A percentile compares a stretch with the other conserved stretches of the same genome.
Evolutionary conservation across 2,329 filamentous ascomycete species (phyloP).

Genomic region (Leptographium procerum): DNA sequence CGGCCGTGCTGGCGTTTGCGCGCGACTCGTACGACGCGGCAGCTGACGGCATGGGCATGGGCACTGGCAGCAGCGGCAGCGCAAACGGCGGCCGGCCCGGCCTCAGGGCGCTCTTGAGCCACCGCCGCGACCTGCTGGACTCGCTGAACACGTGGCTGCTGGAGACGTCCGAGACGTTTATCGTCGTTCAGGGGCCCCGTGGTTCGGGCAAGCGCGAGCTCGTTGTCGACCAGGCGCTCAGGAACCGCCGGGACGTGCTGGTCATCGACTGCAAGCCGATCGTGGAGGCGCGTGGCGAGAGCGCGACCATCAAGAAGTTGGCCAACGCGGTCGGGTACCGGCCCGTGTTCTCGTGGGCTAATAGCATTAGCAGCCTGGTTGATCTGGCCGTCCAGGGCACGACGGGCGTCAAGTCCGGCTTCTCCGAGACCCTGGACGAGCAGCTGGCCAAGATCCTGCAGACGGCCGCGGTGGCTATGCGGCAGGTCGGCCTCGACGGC

Average conservation of each 20-base stretch:
- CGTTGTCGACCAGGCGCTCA: slow-evolving; percentile 72
- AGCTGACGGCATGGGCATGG: slow-evolving; percentile 48
- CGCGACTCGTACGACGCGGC: slow-evolving; percentile 35
- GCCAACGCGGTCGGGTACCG: slow-evolving; percentile 79
- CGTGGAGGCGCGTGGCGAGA: slow-evolving; percentile 80
- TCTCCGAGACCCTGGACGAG: slow-evolving; percentile 83
- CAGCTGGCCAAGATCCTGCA: slow-evolving; percentile 84
- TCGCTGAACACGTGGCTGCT: slow-evolving; percentile 76
- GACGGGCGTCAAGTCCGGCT: slow-evolving; percentile 86
- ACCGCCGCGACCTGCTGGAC: slow-evolving; percentile 70
- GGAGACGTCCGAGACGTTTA: slow-evolving; percentile 83
- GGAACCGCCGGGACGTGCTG: slow-evolving; percentile 64
- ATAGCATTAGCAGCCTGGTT: slow-evolving; percentile 83
- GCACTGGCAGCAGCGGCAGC: slow-evolving; percentile 28
- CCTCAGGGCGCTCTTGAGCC: slow-evolving; percentile 76
- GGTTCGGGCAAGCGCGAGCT: slow-evolving; percentile 87
- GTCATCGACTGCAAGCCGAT: slow-evolving; percentile 89
- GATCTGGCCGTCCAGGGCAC: slow-evolving; percentile 90
- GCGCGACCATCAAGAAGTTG: slow-evolving; percentile 69
- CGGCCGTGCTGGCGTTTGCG: slow-evolving; percentile 51
- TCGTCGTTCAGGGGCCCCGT: slow-evolving; percentile 83
- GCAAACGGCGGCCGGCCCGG: slow-evolving; percentile 24
- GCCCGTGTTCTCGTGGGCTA: slow-evolving; percentile 93
- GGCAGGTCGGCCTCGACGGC: slow-evolving; percentile 59
- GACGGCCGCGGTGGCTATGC: slow-evolving; percentile 69